Evolutionary conservation across 2,329 filamentous ascomycete species (phyloP), one percentile per base, ranked within the genome.

Genomic region (Phialophora tarda): DNA sequence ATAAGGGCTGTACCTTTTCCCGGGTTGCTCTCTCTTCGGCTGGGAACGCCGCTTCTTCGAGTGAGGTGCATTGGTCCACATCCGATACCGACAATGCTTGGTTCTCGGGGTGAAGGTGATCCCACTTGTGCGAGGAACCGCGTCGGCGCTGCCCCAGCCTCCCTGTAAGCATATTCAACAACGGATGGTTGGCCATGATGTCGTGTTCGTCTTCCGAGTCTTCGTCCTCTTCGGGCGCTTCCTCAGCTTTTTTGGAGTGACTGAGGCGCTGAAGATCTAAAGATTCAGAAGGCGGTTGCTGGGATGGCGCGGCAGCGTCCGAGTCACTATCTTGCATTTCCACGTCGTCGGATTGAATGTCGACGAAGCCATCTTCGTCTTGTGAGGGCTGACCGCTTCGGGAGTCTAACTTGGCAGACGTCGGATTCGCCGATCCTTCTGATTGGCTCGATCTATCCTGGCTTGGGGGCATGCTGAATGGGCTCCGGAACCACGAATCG

Each of bases 21-120:
- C 80, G 80, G 55, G 83, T 81, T 69, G 82, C 84, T 65, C 85
- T 82, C 76, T 89, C 85, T 12, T 82, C 73, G 44, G 85, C 82
- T 30, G 86, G 85, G 73, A 89, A 89, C 8, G 84, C 78, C 38
- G 79, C 83, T 63, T 84, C 80, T 75, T 89, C 87, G 21, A 89
- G 82, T 67, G 78, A 78, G 68, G 85, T 79, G 75, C 86, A 88
- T 71, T 85, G 78, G 23, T 83, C 81, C 12, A 82, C 76, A 69
- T 83, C 78, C 12, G 80, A 80, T 54, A 77, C 69, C 48, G 86
- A 91, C 59, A 97, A 83, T 30, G 90, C 86, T 60, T 91, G 87
- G n/a, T 91, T 85, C 73, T 91, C 90, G 28, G 92, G 88, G 74
- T 91, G 86, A 73, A 92, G 86, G 59, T 86, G 82, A 73, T 89